Evolutionary conservation across 495 filamentous ascomycete genomes (phyloP), one percentile per base, ranked within the genome.

Genomic region (Lophium mytilinum): DNA sequence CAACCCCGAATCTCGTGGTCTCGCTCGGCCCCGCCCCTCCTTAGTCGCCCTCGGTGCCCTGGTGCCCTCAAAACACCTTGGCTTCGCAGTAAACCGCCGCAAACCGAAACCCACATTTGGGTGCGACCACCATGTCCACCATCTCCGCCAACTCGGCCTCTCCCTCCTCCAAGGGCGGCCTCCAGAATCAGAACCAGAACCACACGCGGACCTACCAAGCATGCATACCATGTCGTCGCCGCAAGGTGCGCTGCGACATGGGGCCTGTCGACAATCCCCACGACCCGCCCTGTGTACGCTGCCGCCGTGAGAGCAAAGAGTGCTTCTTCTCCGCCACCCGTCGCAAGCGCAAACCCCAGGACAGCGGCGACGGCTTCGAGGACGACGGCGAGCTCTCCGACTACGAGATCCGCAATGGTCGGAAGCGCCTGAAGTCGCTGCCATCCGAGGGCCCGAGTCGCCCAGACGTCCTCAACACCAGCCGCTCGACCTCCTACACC

Each of bases 241-340:
- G 91, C 64, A 96, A 95, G 72, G 91, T 95, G 37, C 89, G 90
- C 57, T 96, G 91, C 72, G 91, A 96, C 69, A 77, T 95, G 45
- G 91, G 91, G 55, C 90, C 87, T 72, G 91, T 97, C 64, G 93
- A 98, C 72, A 87, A 92, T 58, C 93, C 93, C 36, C 84, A 90
- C 68, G 88, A 92, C 59, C 93, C 93, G 41, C 94, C 94, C 1
- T 98, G 93, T 66, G 88, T 92, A 56, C 83, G 93, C 68, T 98
- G 93, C 71, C 84, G 89, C 21, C 83, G 93, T 56, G 93, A 98
- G 74, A 78, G 83, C 73, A 95, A 95, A 72, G 85, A 95, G 62
- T 98, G 93, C 76, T 92, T 84, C 77, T 97, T 98, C 76, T 95
- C 90, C 59, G 88, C 89, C n/a, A 97, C 91, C 39, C 79, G 92